Conservation (phyloP, 768 basidiomycete species). For the Collybia sp. region DNA sequence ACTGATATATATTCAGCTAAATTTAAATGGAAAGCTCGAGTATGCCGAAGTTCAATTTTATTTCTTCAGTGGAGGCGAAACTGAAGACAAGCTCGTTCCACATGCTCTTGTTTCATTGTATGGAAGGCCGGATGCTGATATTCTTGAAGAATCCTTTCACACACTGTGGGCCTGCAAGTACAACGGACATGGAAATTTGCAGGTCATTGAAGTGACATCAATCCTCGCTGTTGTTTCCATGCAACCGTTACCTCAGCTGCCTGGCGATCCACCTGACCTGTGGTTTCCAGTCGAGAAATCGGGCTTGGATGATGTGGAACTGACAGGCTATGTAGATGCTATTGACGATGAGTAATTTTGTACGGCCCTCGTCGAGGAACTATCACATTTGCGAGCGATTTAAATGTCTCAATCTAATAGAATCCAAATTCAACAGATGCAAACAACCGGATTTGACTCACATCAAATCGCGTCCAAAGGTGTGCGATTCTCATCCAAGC, state of each 20-base stretch:
- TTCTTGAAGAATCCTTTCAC: slow-evolving; percentile 3
- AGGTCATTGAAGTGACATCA: slow-evolving; percentile 4
- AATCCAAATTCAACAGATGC: no score
- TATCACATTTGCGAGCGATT: neutral
- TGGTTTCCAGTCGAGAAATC: slow-evolving; percentile 24
- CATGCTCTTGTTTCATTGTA: slow-evolving; percentile 7
- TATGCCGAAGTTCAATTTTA: slow-evolving; percentile 9
- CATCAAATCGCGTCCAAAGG: no score
- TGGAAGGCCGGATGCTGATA: slow-evolving; percentile 2
- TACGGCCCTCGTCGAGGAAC: no score
- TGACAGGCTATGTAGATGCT: neutral
- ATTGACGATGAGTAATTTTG: no score
- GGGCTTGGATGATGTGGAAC: slow-evolving; percentile 14
- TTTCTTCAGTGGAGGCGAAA: neutral
- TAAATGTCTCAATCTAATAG: neutral
- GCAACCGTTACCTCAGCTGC: slow-evolving; percentile 11
- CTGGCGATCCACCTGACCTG: slow-evolving; percentile 2
- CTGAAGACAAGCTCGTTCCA: neutral
- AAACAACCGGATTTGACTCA: no score
- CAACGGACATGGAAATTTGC: neutral
- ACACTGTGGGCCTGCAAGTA: slow-evolving; percentile 9
- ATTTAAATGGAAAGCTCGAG: slow-evolving; percentile 1
- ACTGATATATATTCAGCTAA: neutral
- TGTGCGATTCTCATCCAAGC: no score
- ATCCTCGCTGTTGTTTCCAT: slow-evolving; percentile 9